Evolutionary conservation across 495 filamentous ascomycete species (phyloP), one percentile per base, ranked within the genome.

Genomic region (Achaetomiella virescens): DNA sequence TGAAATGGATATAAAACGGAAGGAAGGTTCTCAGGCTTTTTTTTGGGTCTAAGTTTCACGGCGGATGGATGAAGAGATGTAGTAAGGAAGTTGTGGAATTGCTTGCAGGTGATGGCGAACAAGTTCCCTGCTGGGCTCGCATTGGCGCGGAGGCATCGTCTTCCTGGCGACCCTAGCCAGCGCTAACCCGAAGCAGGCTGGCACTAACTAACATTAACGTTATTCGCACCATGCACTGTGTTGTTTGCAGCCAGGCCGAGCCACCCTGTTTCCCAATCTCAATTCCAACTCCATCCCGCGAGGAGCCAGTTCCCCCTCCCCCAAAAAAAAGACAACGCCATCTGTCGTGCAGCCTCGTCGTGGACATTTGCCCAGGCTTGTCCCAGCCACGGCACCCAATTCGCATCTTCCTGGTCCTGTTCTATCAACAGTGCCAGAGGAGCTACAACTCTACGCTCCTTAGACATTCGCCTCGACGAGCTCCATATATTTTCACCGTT

Each of bases 281-380:
- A 60, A 60, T 60, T n/a, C 55, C 57, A 59, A 48, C 43, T 48
- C 57, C 51, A 54, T 54, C 37, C 45, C 50, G 56, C 20, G 42
- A 45, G 35, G 24, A 41, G 20, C n/a, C n/a, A n/a, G n/a, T n/a
- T n/a, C n/a, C n/a, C n/a, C n/a, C n/a, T 40, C 36, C n/a, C 33
- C 48, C 45, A 54, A 60, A 53, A 54, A 58, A 58, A 43, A 47
- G 43, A 37, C 41, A 49, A 40, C 45, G 52, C 38, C 36, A 48
- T 44, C 24, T 14, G 25, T 36, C 24, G 24, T 27, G 41, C 48
- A 35, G 45, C 51, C 42, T 61, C 22, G n/a, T 48, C 8, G 27
- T 46, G 41, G 37, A 59, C 15, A 25, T 31, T 31, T 31, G 4
- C 27, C 27, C 37, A 27, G 55, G 43, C 50, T 51, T 27, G 43